These are phyloP conservation scores for Fraxinus ornus DNA, from an alignment of 305 asterid genomes.

Conservation along the genomic window DNA sequence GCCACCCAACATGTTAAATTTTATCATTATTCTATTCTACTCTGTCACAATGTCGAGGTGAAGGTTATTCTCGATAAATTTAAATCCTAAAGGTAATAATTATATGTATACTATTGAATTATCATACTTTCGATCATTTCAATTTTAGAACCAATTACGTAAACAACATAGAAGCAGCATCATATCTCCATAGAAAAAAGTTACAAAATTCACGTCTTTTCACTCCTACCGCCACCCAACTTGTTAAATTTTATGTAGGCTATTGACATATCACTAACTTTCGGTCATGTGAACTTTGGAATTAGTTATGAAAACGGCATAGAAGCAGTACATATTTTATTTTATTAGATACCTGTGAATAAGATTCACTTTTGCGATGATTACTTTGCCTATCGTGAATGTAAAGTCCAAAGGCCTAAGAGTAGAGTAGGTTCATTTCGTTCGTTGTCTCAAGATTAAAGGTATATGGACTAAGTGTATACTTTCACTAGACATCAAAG, in stretches of 20 bases:
- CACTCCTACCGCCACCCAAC: constrained; percentile 25
- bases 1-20: constrained; percentile 16
- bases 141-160: neutral
- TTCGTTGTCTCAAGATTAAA: neutral
- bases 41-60: neutral
- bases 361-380: neutral
- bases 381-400: neutral
- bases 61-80: neutral
- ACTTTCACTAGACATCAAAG: neutral
- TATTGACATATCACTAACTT: neutral
- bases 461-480: neutral
- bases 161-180: neutral
- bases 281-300: neutral
- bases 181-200: constrained; percentile 18
- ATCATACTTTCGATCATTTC: neutral
- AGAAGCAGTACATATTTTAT: neutral
- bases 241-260: constrained; percentile 5
- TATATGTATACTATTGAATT: neutral
- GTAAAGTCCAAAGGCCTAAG: neutral
- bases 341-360: neutral
- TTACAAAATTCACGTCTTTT: constrained; percentile 30
- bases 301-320: neutral
- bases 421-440: neutral
- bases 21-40: constrained; percentile 18
- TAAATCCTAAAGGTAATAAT: neutral